These are phyloP conservation scores for Hanseniaspora nectarophila DNA, from an alignment of 805 yeast species.

Conservation along the genomic window DNA sequence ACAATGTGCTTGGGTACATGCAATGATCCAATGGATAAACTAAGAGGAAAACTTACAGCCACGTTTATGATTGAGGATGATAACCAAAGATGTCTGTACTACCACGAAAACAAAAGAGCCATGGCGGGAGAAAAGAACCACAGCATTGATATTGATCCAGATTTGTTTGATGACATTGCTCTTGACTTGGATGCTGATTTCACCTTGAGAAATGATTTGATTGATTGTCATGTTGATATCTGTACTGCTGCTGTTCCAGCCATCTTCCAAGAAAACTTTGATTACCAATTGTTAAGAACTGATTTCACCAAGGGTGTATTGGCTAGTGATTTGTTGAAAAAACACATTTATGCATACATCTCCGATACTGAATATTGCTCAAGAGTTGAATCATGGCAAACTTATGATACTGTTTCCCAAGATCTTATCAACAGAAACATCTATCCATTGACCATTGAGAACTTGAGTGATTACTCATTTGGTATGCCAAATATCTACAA, in stretches of 20 bases:
- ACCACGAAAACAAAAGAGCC: slow-evolving; percentile 53
- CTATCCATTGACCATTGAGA: slow-evolving; percentile 83
- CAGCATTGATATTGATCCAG: slow-evolving; percentile 64
- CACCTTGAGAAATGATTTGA: slow-evolving; percentile 75
- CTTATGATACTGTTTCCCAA: slow-evolving; percentile 82
- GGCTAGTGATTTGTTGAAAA: slow-evolving; percentile 78
- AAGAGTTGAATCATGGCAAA: slow-evolving; percentile 88
- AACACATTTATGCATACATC: slow-evolving; percentile 79
- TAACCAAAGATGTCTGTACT: slow-evolving; percentile 67
- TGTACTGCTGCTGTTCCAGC: slow-evolving; percentile 93
- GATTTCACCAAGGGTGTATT: slow-evolving; percentile 88
- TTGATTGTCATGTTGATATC: slow-evolving; percentile 92
- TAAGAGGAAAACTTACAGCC: slow-evolving; percentile 77
- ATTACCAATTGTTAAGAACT: slow-evolving; percentile 71
- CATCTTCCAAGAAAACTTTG: slow-evolving; percentile 90
- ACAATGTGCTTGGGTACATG: slow-evolving; percentile 90
- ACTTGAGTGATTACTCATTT: slow-evolving; percentile 62
- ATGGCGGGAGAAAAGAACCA: slow-evolving; percentile 35
- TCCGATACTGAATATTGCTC: slow-evolving; percentile 77
- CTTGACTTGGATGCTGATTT: slow-evolving; percentile 39
- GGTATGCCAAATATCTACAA: slow-evolving; percentile 80
- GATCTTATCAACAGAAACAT: slow-evolving; percentile 87
- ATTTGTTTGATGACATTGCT: slow-evolving; percentile 58
- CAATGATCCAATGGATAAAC: slow-evolving; percentile 59
- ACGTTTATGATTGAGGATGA: slow-evolving; percentile 67